Evolutionary conservation across 2,329 filamentous ascomycete species (phyloP).

Genomic region (Zymoseptoria brevis): DNA sequence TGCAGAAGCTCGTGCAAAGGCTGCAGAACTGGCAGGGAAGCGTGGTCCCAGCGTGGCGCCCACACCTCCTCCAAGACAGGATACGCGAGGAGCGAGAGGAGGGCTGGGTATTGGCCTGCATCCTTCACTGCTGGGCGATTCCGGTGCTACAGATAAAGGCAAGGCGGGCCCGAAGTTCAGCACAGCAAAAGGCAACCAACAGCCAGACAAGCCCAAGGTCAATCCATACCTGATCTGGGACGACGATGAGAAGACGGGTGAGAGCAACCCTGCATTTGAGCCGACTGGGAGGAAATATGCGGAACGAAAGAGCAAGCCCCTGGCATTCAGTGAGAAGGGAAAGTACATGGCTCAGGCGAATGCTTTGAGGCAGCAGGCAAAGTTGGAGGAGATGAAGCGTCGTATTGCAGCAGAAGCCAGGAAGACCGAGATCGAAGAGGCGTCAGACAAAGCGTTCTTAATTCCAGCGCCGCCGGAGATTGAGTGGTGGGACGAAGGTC

Average conservation of each 20-base stretch:
- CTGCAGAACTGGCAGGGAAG: constrained; percentile 16
- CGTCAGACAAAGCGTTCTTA: constrained; percentile 82
- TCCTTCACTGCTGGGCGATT: constrained; percentile 58
- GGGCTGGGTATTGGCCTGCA: constrained; percentile 70
- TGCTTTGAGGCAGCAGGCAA: constrained; percentile 76
- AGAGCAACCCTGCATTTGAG: constrained; percentile 43
- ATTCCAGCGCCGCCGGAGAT: constrained; percentile 71
- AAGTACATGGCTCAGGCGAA: constrained; percentile 96
- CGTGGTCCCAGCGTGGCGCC: constrained; percentile 14
- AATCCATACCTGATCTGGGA: constrained; percentile 41
- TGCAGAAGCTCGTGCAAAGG: constrained; percentile 21
- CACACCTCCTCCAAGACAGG: constrained; percentile 38
- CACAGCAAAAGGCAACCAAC: constrained; percentile 48
- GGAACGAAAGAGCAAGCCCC: constrained; percentile 64
- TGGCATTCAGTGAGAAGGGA: constrained; percentile 89
- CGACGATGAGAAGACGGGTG: constrained; percentile 50
- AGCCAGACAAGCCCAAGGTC: constrained; percentile 38
- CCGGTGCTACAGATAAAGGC: constrained; percentile 37
- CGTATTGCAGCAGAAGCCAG: constrained; percentile 79
- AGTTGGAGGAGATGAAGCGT: constrained; percentile 89
- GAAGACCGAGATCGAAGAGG: constrained; percentile 90
- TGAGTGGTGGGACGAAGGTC: constrained; percentile 96
- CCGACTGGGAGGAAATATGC: constrained; percentile 55
- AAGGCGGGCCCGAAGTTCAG: constrained; percentile 46
- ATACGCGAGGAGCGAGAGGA: constrained; percentile 49